These are phyloP conservation scores for Xanthoparmelia taractica DNA, from an alignment of 495 filamentous ascomycete species.

Conservation along the genomic window DNA sequence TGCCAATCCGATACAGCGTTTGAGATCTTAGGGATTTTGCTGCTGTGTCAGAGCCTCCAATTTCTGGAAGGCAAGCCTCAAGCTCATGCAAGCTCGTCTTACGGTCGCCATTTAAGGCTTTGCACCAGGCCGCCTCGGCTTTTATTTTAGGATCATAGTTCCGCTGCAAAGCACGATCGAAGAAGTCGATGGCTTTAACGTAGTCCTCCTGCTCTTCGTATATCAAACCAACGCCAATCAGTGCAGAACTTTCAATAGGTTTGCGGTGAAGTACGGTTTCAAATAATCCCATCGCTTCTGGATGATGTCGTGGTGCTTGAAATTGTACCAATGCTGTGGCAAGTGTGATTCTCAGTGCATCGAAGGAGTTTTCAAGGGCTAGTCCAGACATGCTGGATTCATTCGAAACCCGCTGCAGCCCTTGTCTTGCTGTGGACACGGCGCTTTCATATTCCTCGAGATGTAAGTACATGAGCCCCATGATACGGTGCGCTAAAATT, in stretches of 20 bases:
- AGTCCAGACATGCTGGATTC: slow-evolving; percentile 60
- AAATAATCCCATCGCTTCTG: slow-evolving; percentile 77
- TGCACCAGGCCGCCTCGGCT: slow-evolving; percentile 83
- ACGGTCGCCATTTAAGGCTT: slow-evolving; percentile 72
- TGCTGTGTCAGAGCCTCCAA: slow-evolving; percentile 46
- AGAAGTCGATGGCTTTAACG: slow-evolving; percentile 64
- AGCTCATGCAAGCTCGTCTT: slow-evolving; percentile 55
- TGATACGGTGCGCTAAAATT: slow-evolving; percentile 71
- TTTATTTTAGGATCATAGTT: slow-evolving; percentile 70
- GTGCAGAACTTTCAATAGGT: slow-evolving; percentile 61
- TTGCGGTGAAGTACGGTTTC: slow-evolving; percentile 67
- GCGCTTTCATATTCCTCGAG: slow-evolving; percentile 82
- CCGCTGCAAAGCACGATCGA: slow-evolving; percentile 62
- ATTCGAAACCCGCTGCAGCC: slow-evolving; percentile 48
- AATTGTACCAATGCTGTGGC: slow-evolving; percentile 79
- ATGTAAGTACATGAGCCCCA: slow-evolving; percentile 75
- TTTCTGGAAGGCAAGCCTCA: slow-evolving; percentile 54
- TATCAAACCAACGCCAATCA: slow-evolving; percentile 86
- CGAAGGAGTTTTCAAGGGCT: slow-evolving; percentile 54
- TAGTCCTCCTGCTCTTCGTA: slow-evolving; percentile 89
- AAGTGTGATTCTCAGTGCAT: slow-evolving; percentile 66
- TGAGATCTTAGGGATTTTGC: slow-evolving; percentile 70
- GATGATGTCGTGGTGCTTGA: slow-evolving; percentile 80
- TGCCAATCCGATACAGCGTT: slow-evolving; percentile 79
- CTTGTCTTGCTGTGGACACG: slow-evolving; percentile 70